Base-by-base conservation (phyloP, 345 rosid species). In the Isatis tinctoria region DNA sequence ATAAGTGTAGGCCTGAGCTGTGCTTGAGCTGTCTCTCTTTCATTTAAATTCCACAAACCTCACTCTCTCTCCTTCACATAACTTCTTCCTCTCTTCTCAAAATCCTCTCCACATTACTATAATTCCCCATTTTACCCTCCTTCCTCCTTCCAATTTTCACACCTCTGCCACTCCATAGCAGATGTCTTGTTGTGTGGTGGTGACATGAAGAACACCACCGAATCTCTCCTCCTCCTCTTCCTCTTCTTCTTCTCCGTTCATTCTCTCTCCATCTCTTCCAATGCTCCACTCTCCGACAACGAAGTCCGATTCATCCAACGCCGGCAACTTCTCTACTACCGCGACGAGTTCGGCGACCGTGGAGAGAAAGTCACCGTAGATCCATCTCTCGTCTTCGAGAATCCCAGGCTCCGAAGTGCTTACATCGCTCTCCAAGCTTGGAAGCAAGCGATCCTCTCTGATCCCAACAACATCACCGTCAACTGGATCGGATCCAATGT, bases 241-340 rank as follows among this genome's bases (percentile, higher is more conserved):
- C 67, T 73, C 60, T 67, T 68, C 68, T 64, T 67, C 48, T 35
- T 70, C 41, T 64, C 70, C 32, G 37, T 81, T 67, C 66, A 60
- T 1, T 72, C 85, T 58, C 57, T 72, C 37, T 43, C 83, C 5
- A 6, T 83, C 65, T 60, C 85, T 14, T 70, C 69, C 80, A 83
- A 80, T 76, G 96, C 86, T 22, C 69, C 69, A 24, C 89, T 94
- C 80, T 79, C 85, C 1, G 85, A 82, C 32, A 83, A 81, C 5
- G 89, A 93, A 57, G 91, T 87, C 51, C 56, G 58, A 32, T 86
- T 77, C 81, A 87, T 93, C 82, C 82, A 70, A 76, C 87, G 83
- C 48, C 92, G 97, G 6, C 98, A 94, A 84, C 96, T 91, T 22
- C 97, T 91, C 44, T 93, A 87, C 82, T 89, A 89, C 91, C 80